Evolutionary conservation across 2,329 filamentous ascomycete species (phyloP), one percentile per base, ranked within the genome.

Genomic region (Trichophyton benhamiae): DNA sequence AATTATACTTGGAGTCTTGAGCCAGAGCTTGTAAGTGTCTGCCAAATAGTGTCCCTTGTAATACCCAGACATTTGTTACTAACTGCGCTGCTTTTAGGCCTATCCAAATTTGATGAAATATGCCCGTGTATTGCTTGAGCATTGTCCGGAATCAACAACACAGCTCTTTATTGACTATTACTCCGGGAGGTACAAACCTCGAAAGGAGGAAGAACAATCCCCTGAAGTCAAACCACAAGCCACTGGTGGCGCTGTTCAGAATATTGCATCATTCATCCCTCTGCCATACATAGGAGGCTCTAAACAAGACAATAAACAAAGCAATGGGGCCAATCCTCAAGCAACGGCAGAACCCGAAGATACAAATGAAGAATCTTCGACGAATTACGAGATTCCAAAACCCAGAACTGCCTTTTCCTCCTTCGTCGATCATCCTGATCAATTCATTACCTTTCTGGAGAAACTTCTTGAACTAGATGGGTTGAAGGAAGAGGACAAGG

Each of bases 91-190:
- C 11, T 27, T 61, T 44, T 61, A 92, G 83, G 88, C 91, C 1
- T 96, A 95, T 70, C 82, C 85, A 17, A 95, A 90, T 67, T 77
- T 99, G 60, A 92, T 96, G 85, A 97, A 95, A 72, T 99, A 96
- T 70, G 91, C 94, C 1, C 86, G 91, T 58, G 89, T 96, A 0
- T 78, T 99, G 1, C 83, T 99, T 36, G 89, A 94, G 67, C 85
- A 99, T 72, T 92, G 90, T 66, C 86, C 92, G 1, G 78, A 84
- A 63, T 85, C 90, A 61, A 88, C 91, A 0, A 96, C 92, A 0
- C 84, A 88, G 63, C 72, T 99, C 0, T 97, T 99, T 70, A 89
- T 96, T 64, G 88, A 94, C 60, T 99, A 97, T 72, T 99, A 96
- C 71, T 96, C 89, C 0, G 91, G 90, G 25, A 83, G 83, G 62